phyloP scores from a whole-genome alignment of 225 moss, liverwort and hornwort species.

The Sphagnum tenellum region DNA sequence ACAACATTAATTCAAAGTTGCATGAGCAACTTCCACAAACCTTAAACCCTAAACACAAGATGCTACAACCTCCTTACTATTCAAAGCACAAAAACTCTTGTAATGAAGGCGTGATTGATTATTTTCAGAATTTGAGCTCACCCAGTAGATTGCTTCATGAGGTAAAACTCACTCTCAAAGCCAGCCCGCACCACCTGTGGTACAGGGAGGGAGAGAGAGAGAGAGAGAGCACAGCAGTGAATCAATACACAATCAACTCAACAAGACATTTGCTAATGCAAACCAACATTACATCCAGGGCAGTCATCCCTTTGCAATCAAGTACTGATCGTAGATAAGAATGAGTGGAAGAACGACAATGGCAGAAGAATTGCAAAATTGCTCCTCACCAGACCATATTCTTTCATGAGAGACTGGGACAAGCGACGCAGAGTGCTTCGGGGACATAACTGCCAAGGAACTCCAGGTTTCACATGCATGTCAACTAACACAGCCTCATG shows the following conservation, averaged over 20 bases:
- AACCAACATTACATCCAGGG: no score
- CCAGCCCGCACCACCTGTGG: conserved; percentile 65
- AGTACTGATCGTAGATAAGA: no score
- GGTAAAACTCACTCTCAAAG: conserved; percentile 78
- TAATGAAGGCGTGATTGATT: no score
- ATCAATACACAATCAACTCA: neutral
- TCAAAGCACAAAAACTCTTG: no score
- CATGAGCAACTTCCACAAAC: neutral
- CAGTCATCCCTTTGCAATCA: no score
- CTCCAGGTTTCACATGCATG: conserved; percentile 73
- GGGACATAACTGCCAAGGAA: conserved; percentile 72
- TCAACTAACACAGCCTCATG: conserved; percentile 47
- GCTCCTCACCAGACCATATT: conserved; percentile 51
- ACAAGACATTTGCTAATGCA: no score
- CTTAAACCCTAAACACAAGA: no score
- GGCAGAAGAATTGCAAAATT: neutral
- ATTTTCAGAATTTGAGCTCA: conserved; percentile 1
- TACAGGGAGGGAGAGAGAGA: neutral
- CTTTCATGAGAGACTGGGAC: conserved; percentile 36
- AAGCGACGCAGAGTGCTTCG: conserved; percentile 73
- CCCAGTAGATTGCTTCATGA: conserved; percentile 39
- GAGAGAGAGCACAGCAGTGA: neutral
- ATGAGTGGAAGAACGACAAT: neutral
- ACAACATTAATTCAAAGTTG: neutral
- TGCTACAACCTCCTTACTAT: no score